phyloP scores from a whole-genome alignment of 306 rosid genomes.

The Abrus pulchellus region DNA sequence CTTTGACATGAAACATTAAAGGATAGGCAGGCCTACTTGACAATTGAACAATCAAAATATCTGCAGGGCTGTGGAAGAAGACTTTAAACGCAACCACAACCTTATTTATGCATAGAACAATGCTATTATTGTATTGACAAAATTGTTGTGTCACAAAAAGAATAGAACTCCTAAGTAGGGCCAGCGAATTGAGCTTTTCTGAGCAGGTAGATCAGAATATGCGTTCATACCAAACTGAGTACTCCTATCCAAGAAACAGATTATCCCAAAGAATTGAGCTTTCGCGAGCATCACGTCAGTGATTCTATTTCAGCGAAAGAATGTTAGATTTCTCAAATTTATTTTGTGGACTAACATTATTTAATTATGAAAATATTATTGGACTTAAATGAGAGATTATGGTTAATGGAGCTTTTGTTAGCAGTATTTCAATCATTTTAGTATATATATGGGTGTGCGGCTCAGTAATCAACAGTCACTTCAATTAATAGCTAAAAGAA shows the following conservation, averaged over 20 bases:
- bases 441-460: not conserved
- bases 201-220: not conserved
- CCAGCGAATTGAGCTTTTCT: not conserved
- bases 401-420: not conserved
- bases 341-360: not conserved
- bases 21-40: constrained; percentile 14
- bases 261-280: not conserved
- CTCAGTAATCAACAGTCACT: constrained; percentile 3
- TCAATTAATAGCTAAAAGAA: not conserved
- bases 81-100: constrained; percentile 1
- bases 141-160: not conserved
- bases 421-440: not conserved
- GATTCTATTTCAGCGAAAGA: not conserved
- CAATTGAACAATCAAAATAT: constrained; percentile 9
- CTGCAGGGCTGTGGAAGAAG: not conserved
- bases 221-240: not conserved
- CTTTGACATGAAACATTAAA: not conserved
- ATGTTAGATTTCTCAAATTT: not conserved
- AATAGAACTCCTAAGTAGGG: not conserved
- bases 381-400: not conserved
- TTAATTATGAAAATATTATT: not conserved
- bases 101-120: constrained; percentile 14
- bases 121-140: not conserved
- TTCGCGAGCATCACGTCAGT: not conserved
- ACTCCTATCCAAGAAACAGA: not conserved